Percentiles rank a stretch among this genome's conserved stretches.
phyloP scores from a whole-genome alignment of 805 yeast genomes.

The Zygosaccharomyces rouxii region DNA sequence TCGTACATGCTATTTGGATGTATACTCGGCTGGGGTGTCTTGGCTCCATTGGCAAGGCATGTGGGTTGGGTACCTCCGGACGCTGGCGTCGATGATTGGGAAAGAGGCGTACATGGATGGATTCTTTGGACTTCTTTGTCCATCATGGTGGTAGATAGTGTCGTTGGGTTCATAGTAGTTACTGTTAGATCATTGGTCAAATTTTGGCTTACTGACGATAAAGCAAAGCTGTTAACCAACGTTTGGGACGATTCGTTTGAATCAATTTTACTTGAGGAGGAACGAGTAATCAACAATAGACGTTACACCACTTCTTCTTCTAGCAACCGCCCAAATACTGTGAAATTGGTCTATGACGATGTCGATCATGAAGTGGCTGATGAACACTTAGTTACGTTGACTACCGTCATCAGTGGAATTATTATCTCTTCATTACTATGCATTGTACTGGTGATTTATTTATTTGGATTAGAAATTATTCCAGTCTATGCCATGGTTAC shows the following conservation, averaged over 20 bases:
- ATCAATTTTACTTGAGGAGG: conserved; percentile 34
- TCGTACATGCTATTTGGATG: conserved; percentile 89
- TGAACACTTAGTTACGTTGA: conserved; percentile 47
- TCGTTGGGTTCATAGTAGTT: conserved; percentile 70
- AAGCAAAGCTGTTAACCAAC: conserved; percentile 20
- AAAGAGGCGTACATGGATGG: conserved; percentile 95
- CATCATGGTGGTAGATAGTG: conserved; percentile 89
- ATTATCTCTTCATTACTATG: conserved; percentile 64
- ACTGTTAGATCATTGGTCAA: conserved; percentile 41
- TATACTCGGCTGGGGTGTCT: conserved; percentile 82
- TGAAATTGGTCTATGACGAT: conserved; percentile 29
- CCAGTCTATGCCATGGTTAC: conserved; percentile 66
- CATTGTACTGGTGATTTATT: conserved; percentile 53
- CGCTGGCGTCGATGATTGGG: conserved; percentile 75
- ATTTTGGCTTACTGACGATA: conserved; percentile 26
- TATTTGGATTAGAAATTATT: conserved; percentile 61
- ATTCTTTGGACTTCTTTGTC: conserved; percentile 89
- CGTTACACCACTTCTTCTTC: conserved; percentile 12
- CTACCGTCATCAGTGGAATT: conserved; percentile 56
- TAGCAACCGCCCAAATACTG: conserved; percentile 23
- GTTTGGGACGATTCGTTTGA: conserved; percentile 31
- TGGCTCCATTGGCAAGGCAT: conserved; percentile 73
- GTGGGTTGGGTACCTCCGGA: conserved; percentile 87
- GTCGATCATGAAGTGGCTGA: conserved; percentile 39
- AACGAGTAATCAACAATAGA: conserved; percentile 26